Evolutionary conservation across 441 rosid genomes (phyloP).

Genomic region (Pelargonium australe): DNA sequence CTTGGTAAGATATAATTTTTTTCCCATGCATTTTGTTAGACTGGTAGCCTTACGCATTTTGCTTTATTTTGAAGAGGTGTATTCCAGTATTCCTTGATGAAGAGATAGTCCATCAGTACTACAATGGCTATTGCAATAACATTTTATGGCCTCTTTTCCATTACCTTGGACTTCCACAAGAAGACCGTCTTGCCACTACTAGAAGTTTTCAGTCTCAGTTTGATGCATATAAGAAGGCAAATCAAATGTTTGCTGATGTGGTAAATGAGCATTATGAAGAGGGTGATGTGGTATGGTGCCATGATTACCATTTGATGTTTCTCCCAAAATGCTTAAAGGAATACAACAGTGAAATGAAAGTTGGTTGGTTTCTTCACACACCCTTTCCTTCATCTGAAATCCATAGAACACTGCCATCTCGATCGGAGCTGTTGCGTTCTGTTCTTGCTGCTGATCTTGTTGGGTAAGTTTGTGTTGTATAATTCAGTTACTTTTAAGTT

Average conservation of each 20-base stretch:
- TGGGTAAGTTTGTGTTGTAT: conserved; percentile 53
- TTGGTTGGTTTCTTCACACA: conserved; percentile 99
- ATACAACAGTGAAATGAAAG: conserved; percentile 76
- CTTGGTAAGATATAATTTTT: background rate
- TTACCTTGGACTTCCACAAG: conserved; percentile 98
- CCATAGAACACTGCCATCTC: conserved; percentile 92
- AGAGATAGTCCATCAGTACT: conserved; percentile 97
- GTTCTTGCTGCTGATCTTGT: conserved; percentile 99
- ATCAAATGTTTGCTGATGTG: conserved; percentile 97
- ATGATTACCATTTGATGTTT: conserved; percentile 97
- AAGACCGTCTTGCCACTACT: conserved; percentile 96
- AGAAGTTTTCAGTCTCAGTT: conserved; percentile 97
- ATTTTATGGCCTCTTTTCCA: conserved; percentile 98
- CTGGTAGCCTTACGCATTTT: background rate
- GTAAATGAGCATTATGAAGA: conserved; percentile 87
- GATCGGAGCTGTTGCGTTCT: conserved; percentile 85
- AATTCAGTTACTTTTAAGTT: background rate
- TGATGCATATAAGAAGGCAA: conserved; percentile 92
- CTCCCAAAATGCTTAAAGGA: conserved; percentile 94
- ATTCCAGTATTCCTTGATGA: conserved; percentile 98
- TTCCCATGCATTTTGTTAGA: background rate
- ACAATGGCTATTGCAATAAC: conserved; percentile 98
- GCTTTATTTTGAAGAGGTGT: conserved; percentile 58
- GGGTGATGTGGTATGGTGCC: conserved; percentile 99
- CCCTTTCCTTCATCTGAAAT: conserved; percentile 99